A percentile compares a stretch with the other conserved stretches of the same genome.
These are phyloP conservation scores for Diddensiella caesifluorescens DNA, from an alignment of 805 yeast genomes.

Conservation along the genomic window DNA sequence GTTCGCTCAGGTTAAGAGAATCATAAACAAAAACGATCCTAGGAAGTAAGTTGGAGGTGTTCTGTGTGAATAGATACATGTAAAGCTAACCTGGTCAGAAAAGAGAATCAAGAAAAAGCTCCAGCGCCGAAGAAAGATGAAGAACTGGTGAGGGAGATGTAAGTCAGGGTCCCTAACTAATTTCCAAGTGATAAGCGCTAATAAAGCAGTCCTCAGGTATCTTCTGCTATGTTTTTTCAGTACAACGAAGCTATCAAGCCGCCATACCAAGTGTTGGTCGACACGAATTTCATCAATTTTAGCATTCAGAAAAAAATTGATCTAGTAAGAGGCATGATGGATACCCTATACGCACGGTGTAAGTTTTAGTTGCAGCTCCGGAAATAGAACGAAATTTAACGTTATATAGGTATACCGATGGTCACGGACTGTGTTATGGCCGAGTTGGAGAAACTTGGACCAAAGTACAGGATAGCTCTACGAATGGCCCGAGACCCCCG, in stretches of 20 bases:
- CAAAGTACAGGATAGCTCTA: constrained; percentile 88
- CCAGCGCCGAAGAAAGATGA: constrained; percentile 54
- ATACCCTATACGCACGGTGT: constrained; percentile 86
- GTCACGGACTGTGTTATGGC: constrained; percentile 98
- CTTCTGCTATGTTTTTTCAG: constrained; percentile 92
- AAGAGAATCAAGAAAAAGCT: constrained; percentile 40
- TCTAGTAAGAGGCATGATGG: constrained; percentile 96
- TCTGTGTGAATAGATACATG: not conserved
- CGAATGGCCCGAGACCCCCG: constrained; percentile 92
- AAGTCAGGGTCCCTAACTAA: too few relatives aligned
- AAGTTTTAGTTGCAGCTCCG: constrained; percentile 1
- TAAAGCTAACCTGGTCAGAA: constrained; percentile 22
- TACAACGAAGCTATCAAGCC: constrained; percentile 92
- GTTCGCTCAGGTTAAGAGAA: constrained; percentile 88
- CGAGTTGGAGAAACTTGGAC: constrained; percentile 93
- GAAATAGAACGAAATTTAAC: not conserved
- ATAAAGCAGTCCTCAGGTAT: constrained; percentile 91
- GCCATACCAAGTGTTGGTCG: constrained; percentile 94
- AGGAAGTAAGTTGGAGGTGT: constrained; percentile 38
- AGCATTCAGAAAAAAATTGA: constrained; percentile 95
- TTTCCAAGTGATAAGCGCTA: constrained; percentile 20
- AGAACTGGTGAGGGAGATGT: constrained; percentile 61
- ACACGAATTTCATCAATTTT: constrained; percentile 95
- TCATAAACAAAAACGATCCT: constrained; percentile 67
- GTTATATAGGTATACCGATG: constrained; percentile 55